Evolutionary conservation across 2,329 filamentous ascomycete species (phyloP).

Genomic region (Alternaria sp.): DNA sequence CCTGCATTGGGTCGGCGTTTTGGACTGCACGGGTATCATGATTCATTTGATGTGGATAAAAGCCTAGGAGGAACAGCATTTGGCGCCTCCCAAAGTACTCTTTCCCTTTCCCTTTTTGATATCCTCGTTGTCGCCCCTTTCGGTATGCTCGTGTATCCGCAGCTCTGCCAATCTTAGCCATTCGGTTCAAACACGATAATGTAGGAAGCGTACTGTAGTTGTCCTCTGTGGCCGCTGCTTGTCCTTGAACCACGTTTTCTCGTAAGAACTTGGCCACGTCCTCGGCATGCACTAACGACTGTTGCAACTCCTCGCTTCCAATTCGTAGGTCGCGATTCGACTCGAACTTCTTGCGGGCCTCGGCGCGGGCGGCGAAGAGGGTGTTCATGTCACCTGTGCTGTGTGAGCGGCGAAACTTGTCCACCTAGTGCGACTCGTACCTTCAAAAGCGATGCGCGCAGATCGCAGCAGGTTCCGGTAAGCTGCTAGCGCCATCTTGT

Average conservation of each 20-base stretch:
- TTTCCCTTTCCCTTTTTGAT: conserved; percentile 70
- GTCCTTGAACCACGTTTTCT: conserved; percentile 88
- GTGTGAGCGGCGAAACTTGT: conserved; percentile 1
- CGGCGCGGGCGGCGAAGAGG: conserved; percentile 72
- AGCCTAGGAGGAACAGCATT: conserved; percentile 52
- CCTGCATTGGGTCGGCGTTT: conserved; percentile 42
- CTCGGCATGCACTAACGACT: conserved; percentile 78
- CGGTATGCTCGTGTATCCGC: conserved; percentile 88
- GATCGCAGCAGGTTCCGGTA: conserved; percentile 86
- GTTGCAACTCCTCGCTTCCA: conserved; percentile 65
- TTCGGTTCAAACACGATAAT: neutral
- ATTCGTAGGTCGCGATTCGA: conserved; percentile 68
- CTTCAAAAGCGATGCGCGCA: conserved; percentile 81
- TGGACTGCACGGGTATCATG: conserved; percentile 44
- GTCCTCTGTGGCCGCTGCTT: conserved; percentile 57
- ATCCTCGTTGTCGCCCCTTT: conserved; percentile 91
- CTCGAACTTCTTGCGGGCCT: conserved; percentile 79
- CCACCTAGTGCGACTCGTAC: conserved; percentile 56
- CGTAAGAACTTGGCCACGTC: conserved; percentile 81
- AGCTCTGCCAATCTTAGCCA: conserved; percentile 66
- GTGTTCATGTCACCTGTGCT: conserved; percentile 72
- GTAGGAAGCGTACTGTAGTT: conserved; percentile 66
- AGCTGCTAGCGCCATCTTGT: conserved; percentile 71
- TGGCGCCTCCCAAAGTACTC: conserved; percentile 49
- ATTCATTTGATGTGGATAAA: conserved; percentile 36